Evolutionary conservation across 1,284 basidiomycete genomes (phyloP).

Genomic region (Rhizoctonia solani): DNA sequence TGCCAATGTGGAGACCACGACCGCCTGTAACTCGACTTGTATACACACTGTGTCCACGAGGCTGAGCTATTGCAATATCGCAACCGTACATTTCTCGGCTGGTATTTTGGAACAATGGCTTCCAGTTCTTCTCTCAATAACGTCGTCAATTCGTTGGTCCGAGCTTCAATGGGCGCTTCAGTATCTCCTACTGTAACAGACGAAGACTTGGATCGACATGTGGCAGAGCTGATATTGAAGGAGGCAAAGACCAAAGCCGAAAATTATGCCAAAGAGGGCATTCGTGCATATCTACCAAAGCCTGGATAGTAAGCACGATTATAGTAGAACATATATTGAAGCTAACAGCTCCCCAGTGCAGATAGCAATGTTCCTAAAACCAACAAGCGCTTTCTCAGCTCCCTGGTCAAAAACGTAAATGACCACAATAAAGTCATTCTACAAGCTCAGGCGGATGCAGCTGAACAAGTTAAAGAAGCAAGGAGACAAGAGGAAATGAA

Average conservation of each 20-base stretch:
- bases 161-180: slow-evolving; percentile 77
- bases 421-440: slow-evolving; percentile 88
- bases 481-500: slow-evolving; percentile 63
- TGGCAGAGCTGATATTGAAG: slow-evolving; percentile 83
- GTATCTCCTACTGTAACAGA: slow-evolving; percentile 68
- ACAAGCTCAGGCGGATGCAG: slow-evolving; percentile 73
- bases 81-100: too few relatives aligned
- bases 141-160: slow-evolving; percentile 81
- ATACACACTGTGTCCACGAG: too few relatives aligned
- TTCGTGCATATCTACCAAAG: slow-evolving; percentile 66
- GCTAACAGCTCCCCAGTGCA: slow-evolving; percentile 41
- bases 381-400: slow-evolving; percentile 90
- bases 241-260: slow-evolving; percentile 90
- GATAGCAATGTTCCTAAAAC: slow-evolving; percentile 62
- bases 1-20: not conserved
- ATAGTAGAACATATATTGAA: not conserved
- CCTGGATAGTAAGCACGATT: slow-evolving; percentile 33
- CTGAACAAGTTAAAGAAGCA: slow-evolving; percentile 68
- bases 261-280: slow-evolving; percentile 63
- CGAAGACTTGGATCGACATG: slow-evolving; percentile 84
- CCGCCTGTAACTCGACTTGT: too few relatives aligned
- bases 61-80: too few relatives aligned
- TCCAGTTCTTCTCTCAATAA: slow-evolving; percentile 66
- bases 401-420: slow-evolving; percentile 87
- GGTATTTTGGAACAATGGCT: slow-evolving; percentile 43